Base-by-base conservation (phyloP, 1,139 yeast genomes). In the Sporopachydermia cereana region DNA sequence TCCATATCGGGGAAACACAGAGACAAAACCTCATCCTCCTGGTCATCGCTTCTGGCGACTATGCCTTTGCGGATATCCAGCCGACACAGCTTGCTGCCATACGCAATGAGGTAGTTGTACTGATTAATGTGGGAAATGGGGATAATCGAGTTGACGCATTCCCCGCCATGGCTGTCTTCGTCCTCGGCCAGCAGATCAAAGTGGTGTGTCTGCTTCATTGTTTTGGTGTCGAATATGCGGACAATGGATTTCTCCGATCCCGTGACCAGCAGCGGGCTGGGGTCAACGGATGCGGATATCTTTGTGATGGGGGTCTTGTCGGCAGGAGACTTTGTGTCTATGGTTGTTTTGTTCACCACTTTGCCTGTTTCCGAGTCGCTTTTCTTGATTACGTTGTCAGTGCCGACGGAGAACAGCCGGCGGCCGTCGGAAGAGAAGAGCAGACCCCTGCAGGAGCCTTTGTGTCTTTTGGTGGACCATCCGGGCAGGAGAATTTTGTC, bases 391-490 rank as follows among this genome's bases (percentile, higher is more conserved):
- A 84, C 75, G 46, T 77, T 75, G 53, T 91, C 98, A 0, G 84
- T 73, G 0, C 98, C 97, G 16, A 79, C 79, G 1, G 95, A 72
- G 54, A 69, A 84, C 1, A 84, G 49, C 16, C 72, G 67, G 17
- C 76, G 74, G 2, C 88, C 88, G 0, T 72, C 64, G 14, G 76
- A 73, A 50, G 83, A 89, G 59, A 85, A 82, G 16, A 76, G 66
- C 3, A 86, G 66, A 4, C 83, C 77, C 41, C 98, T 66, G 51
- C 95, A 85, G 49, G 95, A 83, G 1, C 89, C 91, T 61, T 86
- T 86, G 59, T 91, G 97, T 57, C 97, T 73, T 56, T 77, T 84
- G 0, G 97, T 88, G 48, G 81, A 75, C 97, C 97, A 91, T 36
- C 69, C 51, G n/a, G 68, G 57, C 2, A 60, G 61, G 2, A 76